A percentile compares a stretch with the other conserved stretches of the same genome.
These are phyloP conservation scores for Hibiscus trionum DNA, from an alignment of 345 rosid genomes.

Conservation along the genomic window DNA sequence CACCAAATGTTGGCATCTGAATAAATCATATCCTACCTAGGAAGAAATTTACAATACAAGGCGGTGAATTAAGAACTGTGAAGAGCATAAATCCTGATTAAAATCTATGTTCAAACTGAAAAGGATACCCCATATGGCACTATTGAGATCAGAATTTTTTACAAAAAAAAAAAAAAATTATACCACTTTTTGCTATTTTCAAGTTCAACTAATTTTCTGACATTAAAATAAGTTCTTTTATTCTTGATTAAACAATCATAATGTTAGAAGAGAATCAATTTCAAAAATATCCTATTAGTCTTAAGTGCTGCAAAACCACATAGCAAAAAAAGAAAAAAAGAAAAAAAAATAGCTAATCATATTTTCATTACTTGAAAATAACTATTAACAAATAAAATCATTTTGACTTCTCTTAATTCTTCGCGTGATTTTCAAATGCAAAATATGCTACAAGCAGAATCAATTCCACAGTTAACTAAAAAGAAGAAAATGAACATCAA, in stretches of 20 bases:
- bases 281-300: background rate
- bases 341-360: background rate
- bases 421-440: background rate
- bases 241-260: background rate
- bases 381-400: background rate
- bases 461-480: background rate
- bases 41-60: background rate
- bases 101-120: background rate
- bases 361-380: background rate
- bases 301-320: background rate
- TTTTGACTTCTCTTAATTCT: background rate
- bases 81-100: background rate
- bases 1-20: conserved; percentile 4
- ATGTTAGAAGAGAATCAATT: background rate
- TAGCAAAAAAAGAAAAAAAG: background rate
- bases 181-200: background rate
- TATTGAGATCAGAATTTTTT: background rate
- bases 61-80: background rate
- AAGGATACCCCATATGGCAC: background rate
- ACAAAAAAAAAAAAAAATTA: background rate
- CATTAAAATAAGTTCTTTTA: too few species aligned
- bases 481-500: background rate
- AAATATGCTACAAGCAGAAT: background rate
- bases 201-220: background rate
- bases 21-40: conserved; percentile 6